Evolutionary conservation across 129 eudicot species (phyloP), one percentile per base, ranked within the genome.

Genomic region (Helichrysum umbraculigerum): DNA sequence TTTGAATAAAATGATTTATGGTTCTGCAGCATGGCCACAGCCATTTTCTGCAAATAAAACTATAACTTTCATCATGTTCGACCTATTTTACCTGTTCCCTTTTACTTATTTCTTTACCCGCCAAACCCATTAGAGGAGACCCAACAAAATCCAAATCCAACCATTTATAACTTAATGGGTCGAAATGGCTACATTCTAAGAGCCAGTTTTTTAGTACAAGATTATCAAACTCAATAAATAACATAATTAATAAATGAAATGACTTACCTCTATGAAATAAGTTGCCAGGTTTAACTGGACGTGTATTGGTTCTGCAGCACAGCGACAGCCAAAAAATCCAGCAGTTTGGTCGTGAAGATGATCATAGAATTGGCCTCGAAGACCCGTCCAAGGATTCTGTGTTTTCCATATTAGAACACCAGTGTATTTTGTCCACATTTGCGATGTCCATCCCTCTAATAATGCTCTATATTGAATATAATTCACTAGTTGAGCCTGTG

Each of bases 381-480:
- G 84, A 70, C 99, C 99, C 3, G 97, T 91, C 99, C 99, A 94
- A 32, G 99, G 99, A 68, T 94, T 94, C 74, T 91, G 97, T 5
- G 89, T 94, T 84, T 94, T 94, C 99, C 97, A 94, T 41, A 94
- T 94, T 56, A 94, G 50, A 76, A 94, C 96, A 32, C 99, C 99
- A 0, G 99, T 94, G 83, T 89, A 89, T 68, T 91, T 94, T 71
- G 83, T 94, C 99, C 99, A 94, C 99, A 94, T 94, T 8, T 86
- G 92, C 9, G 99, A 94, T 51, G 96, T 89, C 93, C 94, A 94
- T 29, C 99, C 99, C 82, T 92, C 99, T 41, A 94, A 78, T 28
- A 94, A 85, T 34, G 99, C 99, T 85, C 89, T 86, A 70, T 94
- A 94, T 67, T 94, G 99, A 66, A 87, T 62, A 78, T 91, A 94